Conservation (phyloP, 176 grass and related monocot genomes). For the Lolium multiflorum region DNA sequence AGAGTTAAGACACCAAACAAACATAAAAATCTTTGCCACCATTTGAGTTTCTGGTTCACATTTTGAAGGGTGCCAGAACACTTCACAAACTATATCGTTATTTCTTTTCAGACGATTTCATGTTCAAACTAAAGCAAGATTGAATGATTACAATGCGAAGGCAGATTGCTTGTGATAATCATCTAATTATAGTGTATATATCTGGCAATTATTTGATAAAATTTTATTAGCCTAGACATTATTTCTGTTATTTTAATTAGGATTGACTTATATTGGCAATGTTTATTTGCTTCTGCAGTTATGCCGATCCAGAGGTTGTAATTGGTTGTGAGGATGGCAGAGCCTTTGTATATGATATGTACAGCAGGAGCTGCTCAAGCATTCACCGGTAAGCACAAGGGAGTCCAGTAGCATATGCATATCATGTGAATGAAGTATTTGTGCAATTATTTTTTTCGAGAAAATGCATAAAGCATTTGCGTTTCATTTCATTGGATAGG, state of each 20-base stretch:
- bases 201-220: too few species aligned
- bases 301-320: slow-evolving; percentile 79
- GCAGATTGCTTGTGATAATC: background rate
- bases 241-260: slow-evolving; percentile 18
- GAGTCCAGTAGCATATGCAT: background rate
- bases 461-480: too few species aligned
- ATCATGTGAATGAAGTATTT: slow-evolving; percentile 24
- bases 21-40: background rate
- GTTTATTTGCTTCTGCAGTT: slow-evolving; percentile 64
- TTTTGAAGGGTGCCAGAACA: slow-evolving; percentile 4
- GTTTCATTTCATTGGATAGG: too few species aligned
- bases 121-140: background rate
- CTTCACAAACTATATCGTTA: background rate
- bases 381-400: slow-evolving; percentile 62
- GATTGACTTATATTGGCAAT: slow-evolving; percentile 28
- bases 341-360: slow-evolving; percentile 93
- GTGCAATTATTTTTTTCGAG: background rate
- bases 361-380: slow-evolving; percentile 85
- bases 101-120: background rate
- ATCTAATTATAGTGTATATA: background rate
- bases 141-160: background rate
- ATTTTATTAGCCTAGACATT: slow-evolving; percentile 22
- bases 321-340: slow-evolving; percentile 97
- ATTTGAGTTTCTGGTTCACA: slow-evolving; percentile 24
- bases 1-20: background rate